phyloP scores from a whole-genome alignment of 495 filamentous ascomycete species.

The Aspergillus conjunctus region DNA sequence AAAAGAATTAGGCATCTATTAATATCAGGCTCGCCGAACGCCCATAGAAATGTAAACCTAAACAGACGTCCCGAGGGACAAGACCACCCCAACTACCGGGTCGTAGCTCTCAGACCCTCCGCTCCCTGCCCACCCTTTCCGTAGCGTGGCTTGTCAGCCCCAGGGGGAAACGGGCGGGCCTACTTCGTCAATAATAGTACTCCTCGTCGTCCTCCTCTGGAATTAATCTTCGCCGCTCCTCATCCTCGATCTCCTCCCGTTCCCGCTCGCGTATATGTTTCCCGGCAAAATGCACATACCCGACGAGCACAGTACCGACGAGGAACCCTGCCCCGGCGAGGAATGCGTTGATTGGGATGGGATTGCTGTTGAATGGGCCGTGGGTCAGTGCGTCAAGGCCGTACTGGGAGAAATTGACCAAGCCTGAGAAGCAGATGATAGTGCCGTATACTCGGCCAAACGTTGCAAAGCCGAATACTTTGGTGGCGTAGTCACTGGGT shows the following conservation, averaged over 20 bases:
- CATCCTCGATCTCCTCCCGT: slow-evolving; percentile 26
- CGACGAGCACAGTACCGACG: slow-evolving; percentile 61
- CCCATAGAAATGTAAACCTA: neutral
- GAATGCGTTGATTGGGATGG: slow-evolving; percentile 74
- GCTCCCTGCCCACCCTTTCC: neutral
- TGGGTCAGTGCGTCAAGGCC: slow-evolving; percentile 83
- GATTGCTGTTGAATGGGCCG: slow-evolving; percentile 67
- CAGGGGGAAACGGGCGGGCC: neutral
- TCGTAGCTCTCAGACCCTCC: neutral
- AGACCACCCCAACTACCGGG: neutral
- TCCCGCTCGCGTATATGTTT: slow-evolving; percentile 23
- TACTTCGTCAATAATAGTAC: slow-evolving; percentile 1
- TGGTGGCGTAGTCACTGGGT: slow-evolving; percentile 78
- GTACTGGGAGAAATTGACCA: slow-evolving; percentile 83
- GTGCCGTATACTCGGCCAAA: slow-evolving; percentile 93
- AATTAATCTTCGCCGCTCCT: slow-evolving; percentile 38
- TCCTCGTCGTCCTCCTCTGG: slow-evolving; percentile 36
- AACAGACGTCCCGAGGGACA: neutral
- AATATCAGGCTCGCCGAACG: neutral
- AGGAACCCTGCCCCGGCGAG: slow-evolving; percentile 63
- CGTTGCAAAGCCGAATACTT: slow-evolving; percentile 92
- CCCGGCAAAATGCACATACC: slow-evolving; percentile 53
- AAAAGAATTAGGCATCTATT: neutral
- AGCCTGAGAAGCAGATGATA: slow-evolving; percentile 83
- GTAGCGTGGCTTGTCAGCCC: neutral